Evolutionary conservation across 2,329 filamentous ascomycete genomes (phyloP).

Genomic region (Sarocladium kiliense): DNA sequence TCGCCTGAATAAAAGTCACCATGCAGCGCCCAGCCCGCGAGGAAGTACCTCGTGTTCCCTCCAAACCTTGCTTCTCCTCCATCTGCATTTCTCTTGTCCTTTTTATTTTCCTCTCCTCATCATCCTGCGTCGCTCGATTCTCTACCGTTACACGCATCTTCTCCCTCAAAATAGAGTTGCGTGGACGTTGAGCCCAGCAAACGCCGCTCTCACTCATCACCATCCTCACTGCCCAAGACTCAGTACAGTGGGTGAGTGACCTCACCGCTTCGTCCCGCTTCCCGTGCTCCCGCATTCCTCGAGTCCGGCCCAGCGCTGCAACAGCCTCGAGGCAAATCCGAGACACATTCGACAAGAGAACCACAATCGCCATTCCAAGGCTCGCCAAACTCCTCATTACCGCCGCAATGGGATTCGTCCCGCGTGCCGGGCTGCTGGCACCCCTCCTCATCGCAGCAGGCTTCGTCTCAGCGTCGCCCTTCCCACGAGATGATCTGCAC

Average conservation of each 20-base stretch:
- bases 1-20: constrained; percentile 6
- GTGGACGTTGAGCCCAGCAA: background rate
- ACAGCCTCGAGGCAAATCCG: background rate
- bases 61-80: background rate
- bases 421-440: constrained; percentile 21
- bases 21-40: constrained; percentile 5
- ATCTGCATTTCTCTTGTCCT: background rate
- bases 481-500: constrained; percentile 43
- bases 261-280: constrained; percentile 9
- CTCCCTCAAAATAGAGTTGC: background rate
- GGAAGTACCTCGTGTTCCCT: background rate
- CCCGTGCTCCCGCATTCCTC: constrained; percentile 9
- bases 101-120: background rate
- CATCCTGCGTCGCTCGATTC: background rate
- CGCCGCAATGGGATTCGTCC: constrained; percentile 9
- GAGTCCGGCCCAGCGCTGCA: background rate
- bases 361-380: background rate
- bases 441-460: constrained; percentile 20
- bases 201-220: background rate
- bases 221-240: constrained; percentile 1
- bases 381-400: background rate
- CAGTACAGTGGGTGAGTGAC: constrained; percentile 4
- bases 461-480: constrained; percentile 38
- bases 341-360: background rate
- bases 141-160: background rate